Percentiles rank a stretch among this genome's conserved stretches.
Conservation (phyloP, 202 grass and related monocot genomes). For the Setaria italica region DNA sequence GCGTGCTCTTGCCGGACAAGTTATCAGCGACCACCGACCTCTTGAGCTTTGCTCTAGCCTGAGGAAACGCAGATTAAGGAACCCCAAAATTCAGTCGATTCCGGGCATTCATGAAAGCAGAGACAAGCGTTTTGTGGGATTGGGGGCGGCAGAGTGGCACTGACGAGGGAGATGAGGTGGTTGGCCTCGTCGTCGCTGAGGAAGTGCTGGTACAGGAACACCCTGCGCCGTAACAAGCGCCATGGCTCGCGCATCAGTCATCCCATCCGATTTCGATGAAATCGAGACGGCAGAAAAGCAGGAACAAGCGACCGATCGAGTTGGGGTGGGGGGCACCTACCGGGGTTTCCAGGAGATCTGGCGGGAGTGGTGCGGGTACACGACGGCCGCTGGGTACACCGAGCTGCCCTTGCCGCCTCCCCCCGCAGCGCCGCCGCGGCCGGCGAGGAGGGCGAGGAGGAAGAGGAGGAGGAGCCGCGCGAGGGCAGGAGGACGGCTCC, state of each 20-base stretch:
- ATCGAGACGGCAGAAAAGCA: not conserved
- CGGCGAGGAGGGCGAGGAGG: not conserved
- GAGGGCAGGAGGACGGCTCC: not conserved
- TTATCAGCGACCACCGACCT: conserved; percentile 86
- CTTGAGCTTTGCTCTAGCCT: conserved; percentile 92
- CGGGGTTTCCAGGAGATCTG: conserved; percentile 91
- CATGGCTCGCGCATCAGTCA: conserved; percentile 23
- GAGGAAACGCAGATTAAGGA: not conserved
- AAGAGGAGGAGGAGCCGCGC: not conserved
- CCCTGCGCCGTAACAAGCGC: conserved; percentile 47
- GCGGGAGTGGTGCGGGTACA: conserved; percentile 71
- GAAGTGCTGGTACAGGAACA: conserved; percentile 82
- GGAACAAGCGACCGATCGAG: not conserved
- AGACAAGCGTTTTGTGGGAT: not conserved
- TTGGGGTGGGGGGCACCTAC: conserved; percentile 17
- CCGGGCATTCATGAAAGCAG: not conserved
- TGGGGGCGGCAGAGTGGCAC: conserved; percentile 29
- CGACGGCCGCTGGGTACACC: conserved; percentile 51
- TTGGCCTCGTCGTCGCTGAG: conserved; percentile 86
- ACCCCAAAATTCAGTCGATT: conserved; percentile 2
- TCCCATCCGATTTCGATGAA: not conserved
- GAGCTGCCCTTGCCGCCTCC: conserved; percentile 37
- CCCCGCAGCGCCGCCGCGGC: conserved; percentile 4
- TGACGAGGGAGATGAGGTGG: conserved; percentile 85
- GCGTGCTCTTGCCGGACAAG: conserved; percentile 74